Conservation (phyloP, 352 stramenopile species). For the Pythium pectinolyticum region DNA sequence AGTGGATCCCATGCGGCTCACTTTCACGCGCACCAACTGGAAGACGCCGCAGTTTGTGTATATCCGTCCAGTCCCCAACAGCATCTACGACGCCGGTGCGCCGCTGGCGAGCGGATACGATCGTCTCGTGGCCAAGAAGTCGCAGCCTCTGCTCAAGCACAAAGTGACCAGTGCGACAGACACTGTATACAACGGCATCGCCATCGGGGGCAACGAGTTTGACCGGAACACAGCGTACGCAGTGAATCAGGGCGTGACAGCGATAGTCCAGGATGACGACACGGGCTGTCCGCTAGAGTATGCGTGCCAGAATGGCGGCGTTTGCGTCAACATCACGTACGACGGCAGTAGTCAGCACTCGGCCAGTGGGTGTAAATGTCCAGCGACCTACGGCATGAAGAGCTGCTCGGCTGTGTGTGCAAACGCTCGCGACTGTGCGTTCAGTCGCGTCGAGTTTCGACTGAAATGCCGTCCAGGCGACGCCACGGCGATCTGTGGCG, state of each 20-base stretch:
- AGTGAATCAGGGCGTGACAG: conserved; percentile 40
- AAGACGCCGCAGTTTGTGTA: conserved; percentile 47
- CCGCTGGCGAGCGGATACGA: conserved; percentile 59
- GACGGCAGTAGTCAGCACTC: conserved; percentile 6
- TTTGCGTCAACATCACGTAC: conserved; percentile 38
- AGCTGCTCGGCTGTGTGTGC: conserved; percentile 47
- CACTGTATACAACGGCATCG: conserved; percentile 41
- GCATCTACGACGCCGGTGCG: conserved; percentile 47
- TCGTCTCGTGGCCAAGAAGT: conserved; percentile 49
- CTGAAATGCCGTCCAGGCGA: conserved; percentile 35
- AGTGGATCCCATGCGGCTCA: conserved; percentile 40
- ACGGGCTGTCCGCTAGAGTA: conserved; percentile 68
- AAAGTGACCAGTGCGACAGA: conserved; percentile 39
- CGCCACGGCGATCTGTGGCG: conserved; percentile 34
- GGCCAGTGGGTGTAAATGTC: conserved; percentile 41
- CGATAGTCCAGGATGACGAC: conserved; percentile 61
- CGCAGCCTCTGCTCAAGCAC: conserved; percentile 47
- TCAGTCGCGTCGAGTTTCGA: conserved; percentile 46
- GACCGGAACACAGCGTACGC: conserved; percentile 33
- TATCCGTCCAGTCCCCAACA: conserved; percentile 46
- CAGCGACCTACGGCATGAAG: conserved; percentile 54
- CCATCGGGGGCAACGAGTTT: conserved; percentile 52
- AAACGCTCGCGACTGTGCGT: conserved; percentile 45
- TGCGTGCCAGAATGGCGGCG: conserved; percentile 45
- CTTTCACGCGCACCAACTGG: conserved; percentile 54